These are phyloP conservation scores for Ampelomyces quisqualis DNA, from an alignment of 2,329 filamentous ascomycete species.

Conservation along the genomic window DNA sequence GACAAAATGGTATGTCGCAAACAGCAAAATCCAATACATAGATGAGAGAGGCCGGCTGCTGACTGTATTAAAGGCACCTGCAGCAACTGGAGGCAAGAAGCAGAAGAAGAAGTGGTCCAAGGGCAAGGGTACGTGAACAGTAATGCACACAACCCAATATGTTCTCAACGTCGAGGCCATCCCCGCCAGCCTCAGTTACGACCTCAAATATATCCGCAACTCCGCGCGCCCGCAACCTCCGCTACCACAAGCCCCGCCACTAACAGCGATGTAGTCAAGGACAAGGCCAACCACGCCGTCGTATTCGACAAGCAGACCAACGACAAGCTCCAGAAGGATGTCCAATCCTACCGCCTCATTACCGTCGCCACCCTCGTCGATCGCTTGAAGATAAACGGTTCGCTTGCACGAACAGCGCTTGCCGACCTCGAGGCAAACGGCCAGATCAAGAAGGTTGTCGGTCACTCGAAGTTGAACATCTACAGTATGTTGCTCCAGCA, in stretches of 20 bases:
- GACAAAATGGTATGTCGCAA: slow-evolving; percentile 45
- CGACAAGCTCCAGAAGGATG: slow-evolving; percentile 99
- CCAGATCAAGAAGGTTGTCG: slow-evolving; percentile 95
- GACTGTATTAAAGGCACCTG: slow-evolving; percentile 43
- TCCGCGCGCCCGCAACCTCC: slow-evolving; percentile 7
- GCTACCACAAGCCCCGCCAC: slow-evolving; percentile 18
- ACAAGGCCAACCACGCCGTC: slow-evolving; percentile 99
- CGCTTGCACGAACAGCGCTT: slow-evolving; percentile 85
- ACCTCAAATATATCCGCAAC: slow-evolving; percentile 2
- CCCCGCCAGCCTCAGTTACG: background rate
- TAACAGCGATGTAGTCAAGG: slow-evolving; percentile 75
- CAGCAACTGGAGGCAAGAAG: slow-evolving; percentile 70
- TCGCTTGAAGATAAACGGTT: slow-evolving; percentile 99
- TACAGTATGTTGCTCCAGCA: slow-evolving; percentile 68
- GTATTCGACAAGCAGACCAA: slow-evolving; percentile 96
- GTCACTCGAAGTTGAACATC: slow-evolving; percentile 96
- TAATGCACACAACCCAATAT: slow-evolving; percentile 19
- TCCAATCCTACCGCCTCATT: slow-evolving; percentile 99
- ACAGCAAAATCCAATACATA: background rate
- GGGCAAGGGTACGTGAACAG: slow-evolving; percentile 56
- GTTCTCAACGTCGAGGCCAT: slow-evolving; percentile 3
- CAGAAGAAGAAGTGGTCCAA: slow-evolving; percentile 81
- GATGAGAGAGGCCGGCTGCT: slow-evolving; percentile 5
- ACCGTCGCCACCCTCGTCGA: slow-evolving; percentile 98
- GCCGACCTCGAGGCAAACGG: slow-evolving; percentile 96